A percentile compares a stretch with the other conserved stretches of the same genome.
These are phyloP conservation scores for Eustoma russellianum DNA, from an alignment of 257 asterid genomes.

Conservation along the genomic window DNA sequence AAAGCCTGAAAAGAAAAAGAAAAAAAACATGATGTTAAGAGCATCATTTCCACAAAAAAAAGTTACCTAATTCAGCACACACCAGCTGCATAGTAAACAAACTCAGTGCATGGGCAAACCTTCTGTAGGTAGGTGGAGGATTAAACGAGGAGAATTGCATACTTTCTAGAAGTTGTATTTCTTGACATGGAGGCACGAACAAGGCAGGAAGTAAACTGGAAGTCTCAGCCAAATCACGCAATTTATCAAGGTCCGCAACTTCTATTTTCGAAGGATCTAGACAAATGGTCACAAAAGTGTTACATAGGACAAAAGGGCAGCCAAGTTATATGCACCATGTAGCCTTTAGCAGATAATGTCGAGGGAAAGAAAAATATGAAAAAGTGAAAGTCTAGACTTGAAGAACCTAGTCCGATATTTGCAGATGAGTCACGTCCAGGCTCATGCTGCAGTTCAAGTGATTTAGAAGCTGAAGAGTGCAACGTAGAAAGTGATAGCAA, in stretches of 20 bases:
- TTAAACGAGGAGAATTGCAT: slow-evolving; percentile 87
- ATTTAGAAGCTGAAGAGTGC: slow-evolving; percentile 82
- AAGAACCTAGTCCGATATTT: slow-evolving; percentile 46
- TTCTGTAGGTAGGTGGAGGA: slow-evolving; percentile 95
- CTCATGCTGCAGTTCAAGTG: slow-evolving; percentile 78
- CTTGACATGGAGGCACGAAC: slow-evolving; percentile 60
- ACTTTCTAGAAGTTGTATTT: slow-evolving; percentile 70
- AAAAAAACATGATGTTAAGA: slow-evolving; percentile 13
- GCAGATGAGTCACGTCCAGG: slow-evolving; percentile 31
- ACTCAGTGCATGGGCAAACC: slow-evolving; percentile 29
- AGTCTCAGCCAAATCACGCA: slow-evolving; percentile 64
- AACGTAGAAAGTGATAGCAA: slow-evolving; percentile 69
- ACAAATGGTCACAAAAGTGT: slow-evolving; percentile 17
- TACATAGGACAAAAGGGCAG: slow-evolving; percentile 8
- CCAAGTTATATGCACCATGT: slow-evolving; percentile 2
- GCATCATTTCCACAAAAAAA: slow-evolving; percentile 8
- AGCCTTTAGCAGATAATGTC: background rate
- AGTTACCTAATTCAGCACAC: too few relatives aligned
- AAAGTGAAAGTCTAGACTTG: background rate
- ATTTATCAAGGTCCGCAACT: slow-evolving; percentile 69
- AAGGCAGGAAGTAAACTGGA: slow-evolving; percentile 58
- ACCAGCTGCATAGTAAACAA: background rate
- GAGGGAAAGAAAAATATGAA: background rate
- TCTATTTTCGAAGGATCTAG: slow-evolving; percentile 64
- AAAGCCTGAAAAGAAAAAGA: slow-evolving; percentile 55